phyloP scores from a whole-genome alignment of 2,329 filamentous ascomycete genomes.

The Chrysoporthe deuterocubensis region DNA sequence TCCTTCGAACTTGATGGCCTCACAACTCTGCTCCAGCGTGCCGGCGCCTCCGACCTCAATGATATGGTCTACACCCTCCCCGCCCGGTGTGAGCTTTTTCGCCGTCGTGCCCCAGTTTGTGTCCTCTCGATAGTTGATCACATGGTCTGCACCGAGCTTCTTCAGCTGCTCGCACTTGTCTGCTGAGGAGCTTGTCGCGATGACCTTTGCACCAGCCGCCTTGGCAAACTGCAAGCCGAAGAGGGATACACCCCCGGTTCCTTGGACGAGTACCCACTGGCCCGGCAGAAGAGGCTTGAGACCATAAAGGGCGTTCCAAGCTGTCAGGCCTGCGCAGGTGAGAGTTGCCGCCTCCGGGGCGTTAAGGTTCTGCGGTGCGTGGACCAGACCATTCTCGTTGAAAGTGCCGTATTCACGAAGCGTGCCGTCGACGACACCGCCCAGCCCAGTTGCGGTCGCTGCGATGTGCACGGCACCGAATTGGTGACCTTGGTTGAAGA shows the following conservation, averaged over 20 bases:
- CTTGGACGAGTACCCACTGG: slow-evolving; percentile 66
- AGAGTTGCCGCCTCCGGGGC: slow-evolving; percentile 60
- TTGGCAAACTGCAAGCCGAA: slow-evolving; percentile 62
- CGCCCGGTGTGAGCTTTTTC: slow-evolving; percentile 49
- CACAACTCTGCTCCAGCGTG: slow-evolving; percentile 49
- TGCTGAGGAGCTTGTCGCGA: slow-evolving; percentile 58
- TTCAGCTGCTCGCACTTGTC: slow-evolving; percentile 55
- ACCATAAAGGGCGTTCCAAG: slow-evolving; percentile 69
- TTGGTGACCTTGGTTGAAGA: slow-evolving; percentile 64
- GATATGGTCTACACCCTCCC: slow-evolving; percentile 55
- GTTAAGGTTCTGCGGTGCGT: slow-evolving; percentile 59
- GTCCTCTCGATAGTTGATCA: slow-evolving; percentile 60
- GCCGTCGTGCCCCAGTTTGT: slow-evolving; percentile 59
- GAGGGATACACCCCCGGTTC: slow-evolving; percentile 71
- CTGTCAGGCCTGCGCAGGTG: slow-evolving; percentile 63
- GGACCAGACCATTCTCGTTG: slow-evolving; percentile 69
- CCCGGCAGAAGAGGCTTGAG: slow-evolving; percentile 57
- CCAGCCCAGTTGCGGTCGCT: slow-evolving; percentile 60
- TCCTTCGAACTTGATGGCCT: slow-evolving; percentile 39
- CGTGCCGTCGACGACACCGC: slow-evolving; percentile 69
- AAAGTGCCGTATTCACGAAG: slow-evolving; percentile 71
- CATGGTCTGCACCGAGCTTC: slow-evolving; percentile 56
- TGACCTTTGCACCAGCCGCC: slow-evolving; percentile 58
- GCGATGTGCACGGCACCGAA: slow-evolving; percentile 44
- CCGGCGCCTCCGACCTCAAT: slow-evolving; percentile 60